Evolutionary conservation across 352 stramenopile genomes (phyloP), one percentile per base, ranked within the genome.

Genomic region (Phytophthora pisi): DNA sequence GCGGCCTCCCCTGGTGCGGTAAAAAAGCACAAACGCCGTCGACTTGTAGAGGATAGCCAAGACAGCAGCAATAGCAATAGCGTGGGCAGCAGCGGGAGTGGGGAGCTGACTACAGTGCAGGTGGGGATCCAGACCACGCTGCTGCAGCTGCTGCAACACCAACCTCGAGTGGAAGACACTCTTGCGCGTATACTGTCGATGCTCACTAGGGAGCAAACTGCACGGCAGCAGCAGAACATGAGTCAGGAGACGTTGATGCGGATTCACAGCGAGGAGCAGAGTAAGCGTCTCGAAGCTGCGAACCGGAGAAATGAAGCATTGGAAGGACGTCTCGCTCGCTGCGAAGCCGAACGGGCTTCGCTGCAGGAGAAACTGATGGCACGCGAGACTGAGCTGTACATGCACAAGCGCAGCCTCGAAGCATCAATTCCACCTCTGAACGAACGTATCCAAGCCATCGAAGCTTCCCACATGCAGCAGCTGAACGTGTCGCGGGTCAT

Each of bases 331-430:
- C 43, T 84, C 13, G 62, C 59, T 40, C 66, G 66, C 16, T 49
- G 55, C 4, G 73, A 84, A 26, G 51, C 64, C 10, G 79, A 84
- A 28, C 72, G 75, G 20, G 51, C 52, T 11, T 68, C 59, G 11
- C 52, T 86, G 9, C 68, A 72, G 15, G 75, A 84, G 57, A 81
- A 84, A 45, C 65, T 88, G 10, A 73, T 77, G 50, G 75, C 75
- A 3, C 69, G 75, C 2, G 73, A 88, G 51, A 80, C 79, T 4
- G 77, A 88, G 55, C 62, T 86, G 3, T 82, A 74, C 50, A 70
- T 75, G 55, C 57, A 72, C 26, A 77, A 75, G 23, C 64, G 72
- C 2, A 67, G 55, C 8, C 64, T 79, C 5, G 61, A 79, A 46
- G 47, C 51, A 6, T 28, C 51, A 13, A 62, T 77, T n/a, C 62